Evolutionary conservation across 176 grass and related monocot species (phyloP).

Genomic region (Oryza meyeriana): DNA sequence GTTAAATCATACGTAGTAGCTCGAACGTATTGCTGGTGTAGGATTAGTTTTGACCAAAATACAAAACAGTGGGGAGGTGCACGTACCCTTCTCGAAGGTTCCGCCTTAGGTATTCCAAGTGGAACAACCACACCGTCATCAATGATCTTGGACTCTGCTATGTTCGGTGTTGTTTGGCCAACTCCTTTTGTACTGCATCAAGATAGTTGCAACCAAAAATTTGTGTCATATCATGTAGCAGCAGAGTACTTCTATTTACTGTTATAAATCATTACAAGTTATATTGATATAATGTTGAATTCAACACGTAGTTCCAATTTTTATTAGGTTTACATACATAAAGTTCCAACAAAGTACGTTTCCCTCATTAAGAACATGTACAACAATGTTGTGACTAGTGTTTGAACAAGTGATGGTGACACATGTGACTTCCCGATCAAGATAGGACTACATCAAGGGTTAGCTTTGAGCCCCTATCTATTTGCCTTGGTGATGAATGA

Average conservation of each 20-base stretch:
- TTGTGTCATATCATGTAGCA: slow-evolving; percentile 1
- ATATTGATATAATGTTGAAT: background rate
- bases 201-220: slow-evolving; percentile 22
- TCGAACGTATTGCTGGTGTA: too few relatives aligned
- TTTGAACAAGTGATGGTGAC: too few relatives aligned
- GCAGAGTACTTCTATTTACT: background rate
- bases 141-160: slow-evolving; percentile 45
- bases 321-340: background rate
- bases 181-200: slow-evolving; percentile 84
- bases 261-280: background rate
- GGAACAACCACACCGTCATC: slow-evolving; percentile 74
- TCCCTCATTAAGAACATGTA: too few relatives aligned
- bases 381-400: too few relatives aligned
- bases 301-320: background rate
- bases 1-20: background rate
- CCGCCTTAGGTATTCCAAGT: slow-evolving; percentile 69
- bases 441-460: too few relatives aligned
- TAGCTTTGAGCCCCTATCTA: too few relatives aligned
- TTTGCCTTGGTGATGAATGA: too few relatives aligned
- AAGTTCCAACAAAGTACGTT: too few relatives aligned
- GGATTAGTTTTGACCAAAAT: background rate
- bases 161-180: slow-evolving; percentile 55
- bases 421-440: too few relatives aligned
- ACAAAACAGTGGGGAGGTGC: background rate
- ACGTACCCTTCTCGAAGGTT: slow-evolving; percentile 48